These are phyloP conservation scores for Rhizopus sp. DNA, from an alignment of 371 early-diverging fungal genomes.

Conservation along the genomic window DNA sequence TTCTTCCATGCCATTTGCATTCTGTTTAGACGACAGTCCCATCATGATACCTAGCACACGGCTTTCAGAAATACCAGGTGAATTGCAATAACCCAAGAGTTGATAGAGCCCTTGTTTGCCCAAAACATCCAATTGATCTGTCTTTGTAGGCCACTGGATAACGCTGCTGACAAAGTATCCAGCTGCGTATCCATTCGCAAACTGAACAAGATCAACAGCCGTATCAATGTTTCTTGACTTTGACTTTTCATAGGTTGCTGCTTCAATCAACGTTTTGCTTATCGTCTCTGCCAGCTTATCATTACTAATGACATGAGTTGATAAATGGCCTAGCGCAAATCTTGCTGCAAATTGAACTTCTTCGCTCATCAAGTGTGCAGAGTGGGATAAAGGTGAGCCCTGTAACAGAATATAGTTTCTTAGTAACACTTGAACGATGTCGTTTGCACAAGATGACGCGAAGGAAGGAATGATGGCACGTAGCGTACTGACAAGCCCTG, in stretches of 20 bases:
- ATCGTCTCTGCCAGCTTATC: conserved; percentile 38
- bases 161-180: conserved; percentile 46
- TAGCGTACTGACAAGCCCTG: conserved; percentile 23
- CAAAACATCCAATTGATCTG: conserved; percentile 31
- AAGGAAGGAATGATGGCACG: conserved; percentile 28
- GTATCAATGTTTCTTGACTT: conserved; percentile 33
- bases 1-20: conserved; percentile 27
- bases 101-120: conserved; percentile 13
- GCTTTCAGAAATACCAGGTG: conserved; percentile 20
- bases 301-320: conserved; percentile 46
- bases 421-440: conserved; percentile 29
- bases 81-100: conserved; percentile 25
- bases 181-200: conserved; percentile 57
- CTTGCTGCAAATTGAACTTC: conserved; percentile 63
- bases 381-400: conserved; percentile 24
- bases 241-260: not conserved
- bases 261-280: conserved; percentile 19
- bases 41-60: conserved; percentile 41
- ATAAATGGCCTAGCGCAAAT: conserved; percentile 51
- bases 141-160: conserved; percentile 50
- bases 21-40: conserved; percentile 41
- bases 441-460: conserved; percentile 32
- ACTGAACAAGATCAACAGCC: conserved; percentile 39
- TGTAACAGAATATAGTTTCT: conserved; percentile 25
- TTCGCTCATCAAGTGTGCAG: conserved; percentile 48